Evolutionary conservation across 345 rosid species (phyloP), one percentile per base, ranked within the genome.

Genomic region (Eucalyptus fibrosa): DNA sequence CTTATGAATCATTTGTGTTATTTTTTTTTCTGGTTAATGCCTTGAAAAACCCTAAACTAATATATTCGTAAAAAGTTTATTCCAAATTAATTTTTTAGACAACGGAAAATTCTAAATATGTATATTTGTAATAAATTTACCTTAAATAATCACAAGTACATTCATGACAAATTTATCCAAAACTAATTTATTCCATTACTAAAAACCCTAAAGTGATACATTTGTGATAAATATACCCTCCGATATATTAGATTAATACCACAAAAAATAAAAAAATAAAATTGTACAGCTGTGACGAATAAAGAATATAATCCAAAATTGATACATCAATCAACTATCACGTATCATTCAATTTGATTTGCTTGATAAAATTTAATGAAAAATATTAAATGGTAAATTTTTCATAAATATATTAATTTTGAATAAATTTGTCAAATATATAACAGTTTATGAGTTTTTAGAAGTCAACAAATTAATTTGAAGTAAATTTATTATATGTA

Each of bases 171-270:
- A 53, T 21, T 19, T 53, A 53, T 1, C 0, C 24, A 0, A 53
- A 53, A 53, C 5, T 53, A 19, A 53, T 53, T 53, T 53, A 53
- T 53, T 53, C 1, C 4, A 19, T 0, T 0, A 0, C 5, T 53
- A 53, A 53, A 53, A 53, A 19, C 0, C 5, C 0, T 0, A 53
- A 53, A 19, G 0, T 8, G 0, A 0, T 19, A 53, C 0, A 19
- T 53, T 19, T 53, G 4, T 53, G 2, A 53, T 0, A 53, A 53
- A 53, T 53, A 53, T 53, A 19, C 0, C 1, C 0, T 53, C 0
- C 11, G 0, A 1, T 53, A 53, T 0, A 53, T 53, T 53, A 1
- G 5, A 53, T 53, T 53, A 53, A 53, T 53, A 8, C 0, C 5
- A 53, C 10, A 4, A 53, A 53, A 53, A 19, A 53, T n/a, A n/a